Base-by-base conservation (phyloP, 176 grass and related monocot species). In the Raddia distichophylla region DNA sequence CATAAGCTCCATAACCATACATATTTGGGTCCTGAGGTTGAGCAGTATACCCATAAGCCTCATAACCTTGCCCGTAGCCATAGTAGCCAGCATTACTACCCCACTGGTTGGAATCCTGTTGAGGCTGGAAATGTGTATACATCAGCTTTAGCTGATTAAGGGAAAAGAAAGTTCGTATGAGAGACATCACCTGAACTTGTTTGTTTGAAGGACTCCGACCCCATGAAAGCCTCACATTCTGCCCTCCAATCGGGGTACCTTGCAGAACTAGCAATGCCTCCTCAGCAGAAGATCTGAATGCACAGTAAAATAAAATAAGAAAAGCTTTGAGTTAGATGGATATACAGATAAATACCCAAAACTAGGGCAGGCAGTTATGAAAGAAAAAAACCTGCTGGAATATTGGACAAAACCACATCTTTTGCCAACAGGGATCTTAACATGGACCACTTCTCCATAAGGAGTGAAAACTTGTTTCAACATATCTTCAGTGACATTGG, bases 321-420 rank as follows among this genome's bases (percentile, higher is more conserved):
- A 27, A 27, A 27, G 18, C 66, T 69, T 69, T 46, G 18, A 47
- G 46, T 68, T 20, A 46, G 5, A 68, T 68, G 66, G 10, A 46
- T 69, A 47, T 6, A 71, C 49, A 45, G 53, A 17, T 3, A 6
- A 15, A 27, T 76, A 75, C 33, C 20, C 0, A 42, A 18, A 55
- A 78, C 55, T 6, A 86, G 71, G 34, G 3, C 22, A 67, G 66
- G 58, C 35, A 4, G 33, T 13, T 35, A 74, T 11, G 59, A 63
- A 70, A 46, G 47, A 65, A 63, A 70, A 46, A 56, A 33, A 97
- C 90, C 93, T 97, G 91, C 61, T 88, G 79, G 88, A 81, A 85
- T 89, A 97, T 87, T 91, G 94, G 78, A 91, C 91, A 87, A 97
- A 97, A 14, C 85, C 91, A 76, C 94, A 97, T 62, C 94, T 85